Evolutionary conservation across 1,284 basidiomycete genomes (phyloP), one percentile per base, ranked within the genome.

Genomic region (Marasmius oreades): DNA sequence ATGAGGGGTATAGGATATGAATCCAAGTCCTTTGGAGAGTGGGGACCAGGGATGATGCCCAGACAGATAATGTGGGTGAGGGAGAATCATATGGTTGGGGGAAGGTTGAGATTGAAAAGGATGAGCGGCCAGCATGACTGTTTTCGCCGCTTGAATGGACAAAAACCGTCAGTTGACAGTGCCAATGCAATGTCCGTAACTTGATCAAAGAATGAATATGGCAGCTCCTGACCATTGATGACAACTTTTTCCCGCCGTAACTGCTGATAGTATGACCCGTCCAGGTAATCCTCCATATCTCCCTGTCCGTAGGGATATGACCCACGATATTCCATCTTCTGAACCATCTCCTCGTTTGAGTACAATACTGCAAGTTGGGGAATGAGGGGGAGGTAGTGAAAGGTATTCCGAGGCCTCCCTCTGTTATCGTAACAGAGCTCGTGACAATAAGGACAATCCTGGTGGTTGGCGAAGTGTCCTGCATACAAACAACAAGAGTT

Each of bases 51-150:
- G 24, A 64, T 63, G 11, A 66, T 61, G 14, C 72, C 66, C 18
- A 76, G 73, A 11, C 70, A 69, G 3, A 78, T 66, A 51, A 77
- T 70, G 28, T 54, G 5, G 11, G 45, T 33, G 12, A 64, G 59
- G 52, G 65, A 64, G 51, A 64, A 59, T 3, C 54, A 60, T 1
- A 62, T 58, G 23, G 66, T 60, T 18, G 70, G 67, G 14, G 69
- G 65, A 1, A 72, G 62, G 50, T 72, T 54, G 61, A 75, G 74
- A 59, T 73, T 72, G 61, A 74, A 70, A 1, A 75, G 46, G 37
- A 79, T 67, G 10, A 78, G 58, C 0, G 76, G 77, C 77, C 75
- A 78, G 1, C 67, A 65, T 1, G 75, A 77, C n/a, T 67, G 61
- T 12, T 68, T 72, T 0, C 69, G 64, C 5, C 62, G 60, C 23